A percentile compares a stretch with the other conserved stretches of the same genome.
Conservation (phyloP, 805 yeast genomes). For the Barnettozyma vustinii region DNA sequence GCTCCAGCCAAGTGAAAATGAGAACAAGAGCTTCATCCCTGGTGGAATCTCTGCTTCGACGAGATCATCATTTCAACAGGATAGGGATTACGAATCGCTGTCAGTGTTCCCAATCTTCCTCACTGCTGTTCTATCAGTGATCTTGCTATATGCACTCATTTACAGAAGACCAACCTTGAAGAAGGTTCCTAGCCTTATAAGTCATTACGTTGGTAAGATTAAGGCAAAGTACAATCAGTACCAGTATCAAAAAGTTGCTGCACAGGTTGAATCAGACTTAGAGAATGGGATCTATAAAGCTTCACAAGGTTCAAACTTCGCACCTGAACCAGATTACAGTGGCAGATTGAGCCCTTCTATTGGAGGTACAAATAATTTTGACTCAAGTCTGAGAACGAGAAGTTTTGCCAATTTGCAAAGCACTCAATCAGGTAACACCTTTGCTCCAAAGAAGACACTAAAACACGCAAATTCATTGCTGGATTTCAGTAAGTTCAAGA, state of each 20-base stretch:
- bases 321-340: slow-evolving; percentile 10
- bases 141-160: slow-evolving; percentile 8
- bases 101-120: slow-evolving; percentile 9
- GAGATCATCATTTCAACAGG: background rate
- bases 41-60: slow-evolving; percentile 15
- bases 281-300: slow-evolving; percentile 17
- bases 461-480: slow-evolving; percentile 16
- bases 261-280: slow-evolving; percentile 17
- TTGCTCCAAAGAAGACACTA: slow-evolving; percentile 14
- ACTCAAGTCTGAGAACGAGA: slow-evolving; percentile 20
- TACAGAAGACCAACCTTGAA: slow-evolving; percentile 12
- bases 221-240: slow-evolving; percentile 16
- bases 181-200: slow-evolving; percentile 13
- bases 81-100: slow-evolving; percentile 5
- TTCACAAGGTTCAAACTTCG: background rate
- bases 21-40: slow-evolving; percentile 17
- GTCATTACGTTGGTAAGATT: slow-evolving; percentile 11
- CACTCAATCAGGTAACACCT: background rate
- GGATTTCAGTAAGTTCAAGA: slow-evolving; percentile 19
- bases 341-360: slow-evolving; percentile 22
- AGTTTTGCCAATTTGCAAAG: slow-evolving; percentile 19
- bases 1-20: slow-evolving; percentile 22
- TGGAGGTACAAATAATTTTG: slow-evolving; percentile 8
- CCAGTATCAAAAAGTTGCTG: slow-evolving; percentile 17
- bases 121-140: slow-evolving; percentile 1